Evolutionary conservation across 495 filamentous ascomycete genomes (phyloP).

Genomic region (Clavariopsis aquatica): DNA sequence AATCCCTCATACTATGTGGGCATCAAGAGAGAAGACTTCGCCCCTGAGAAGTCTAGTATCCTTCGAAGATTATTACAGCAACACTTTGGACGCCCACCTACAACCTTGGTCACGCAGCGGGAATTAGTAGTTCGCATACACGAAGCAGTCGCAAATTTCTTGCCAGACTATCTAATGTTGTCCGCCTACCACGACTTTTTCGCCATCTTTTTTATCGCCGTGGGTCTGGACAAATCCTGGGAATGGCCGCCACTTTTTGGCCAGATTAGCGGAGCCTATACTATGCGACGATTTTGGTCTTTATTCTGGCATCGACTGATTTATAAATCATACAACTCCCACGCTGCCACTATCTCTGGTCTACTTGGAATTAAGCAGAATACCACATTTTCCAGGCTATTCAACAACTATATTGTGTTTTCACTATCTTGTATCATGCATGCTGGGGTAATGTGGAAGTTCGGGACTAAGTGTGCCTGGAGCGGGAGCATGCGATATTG

Average conservation of each 20-base stretch:
- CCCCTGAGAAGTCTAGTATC: too few species aligned
- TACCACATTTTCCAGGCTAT: not conserved
- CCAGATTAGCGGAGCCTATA: conserved; percentile 1
- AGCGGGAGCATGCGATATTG: conserved; percentile 10
- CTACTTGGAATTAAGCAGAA: conserved; percentile 2
- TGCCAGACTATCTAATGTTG: conserved; percentile 11
- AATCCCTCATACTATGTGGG: too few species aligned
- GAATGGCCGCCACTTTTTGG: conserved; percentile 18
- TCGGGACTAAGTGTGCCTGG: conserved; percentile 12
- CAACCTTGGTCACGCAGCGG: not conserved
- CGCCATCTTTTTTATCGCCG: conserved; percentile 8
- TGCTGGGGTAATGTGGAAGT: conserved; percentile 1
- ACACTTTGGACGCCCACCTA: too few species aligned
- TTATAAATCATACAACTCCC: conserved; percentile 15
- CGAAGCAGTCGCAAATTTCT: not conserved
- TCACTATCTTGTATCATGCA: conserved; percentile 14
- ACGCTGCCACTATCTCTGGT: not conserved
- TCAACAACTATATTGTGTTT: conserved; percentile 13
- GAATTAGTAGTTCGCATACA: conserved; percentile 1
- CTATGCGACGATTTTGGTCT: conserved; percentile 10
- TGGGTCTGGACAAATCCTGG: conserved; percentile 7
- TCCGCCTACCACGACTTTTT: conserved; percentile 15
- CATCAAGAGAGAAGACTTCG: too few species aligned
- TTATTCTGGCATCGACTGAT: conserved; percentile 14
- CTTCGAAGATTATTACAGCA: too few species aligned